These are phyloP conservation scores for Candolleomyces aberdarensis DNA, from an alignment of 768 basidiomycete genomes.

Conservation along the genomic window DNA sequence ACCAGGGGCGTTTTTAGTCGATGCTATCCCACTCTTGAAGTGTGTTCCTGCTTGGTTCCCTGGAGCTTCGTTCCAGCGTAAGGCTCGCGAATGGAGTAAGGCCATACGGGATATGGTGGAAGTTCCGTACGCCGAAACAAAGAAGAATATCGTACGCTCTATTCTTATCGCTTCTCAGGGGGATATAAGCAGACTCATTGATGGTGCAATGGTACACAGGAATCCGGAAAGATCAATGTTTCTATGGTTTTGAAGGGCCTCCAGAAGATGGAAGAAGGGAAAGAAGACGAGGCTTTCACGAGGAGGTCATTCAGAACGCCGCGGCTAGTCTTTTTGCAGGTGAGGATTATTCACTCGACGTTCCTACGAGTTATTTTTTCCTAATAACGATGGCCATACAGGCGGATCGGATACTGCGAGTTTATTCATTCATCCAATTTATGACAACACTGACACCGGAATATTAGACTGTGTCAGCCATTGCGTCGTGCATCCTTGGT, in stretches of 20 bases:
- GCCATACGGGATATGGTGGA: slow-evolving; percentile 29
- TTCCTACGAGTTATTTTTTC: not conserved
- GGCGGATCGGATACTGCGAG: slow-evolving; percentile 20
- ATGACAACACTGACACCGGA: too few relatives aligned
- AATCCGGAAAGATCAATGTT: slow-evolving; percentile 9
- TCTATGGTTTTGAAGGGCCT: slow-evolving; percentile 18
- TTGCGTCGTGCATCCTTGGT: slow-evolving; percentile 11
- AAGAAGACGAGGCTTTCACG: slow-evolving; percentile 11
- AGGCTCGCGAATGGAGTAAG: slow-evolving; percentile 36
- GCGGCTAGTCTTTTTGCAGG: slow-evolving; percentile 22
- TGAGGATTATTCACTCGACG: slow-evolving; percentile 1
- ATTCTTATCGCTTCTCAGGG: not conserved
- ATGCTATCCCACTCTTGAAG: slow-evolving; percentile 22
- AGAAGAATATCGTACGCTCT: slow-evolving; percentile 26
- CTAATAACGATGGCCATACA: not conserved
- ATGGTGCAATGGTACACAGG: slow-evolving; percentile 3
- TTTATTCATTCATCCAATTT: too few relatives aligned
- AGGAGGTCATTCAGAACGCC: slow-evolving; percentile 18
- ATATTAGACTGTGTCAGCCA: slow-evolving; percentile 7
- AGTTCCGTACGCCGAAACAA: slow-evolving; percentile 29
- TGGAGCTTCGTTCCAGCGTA: slow-evolving; percentile 32
- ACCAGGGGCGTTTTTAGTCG: slow-evolving; percentile 30
- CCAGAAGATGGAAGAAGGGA: slow-evolving; percentile 7
- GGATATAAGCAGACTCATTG: not conserved
- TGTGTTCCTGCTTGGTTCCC: slow-evolving; percentile 31